A percentile compares a stretch with the other conserved stretches of the same genome.
Evolutionary conservation across 208 protist genomes (phyloP).

Genomic region (Leishmania tropica): DNA sequence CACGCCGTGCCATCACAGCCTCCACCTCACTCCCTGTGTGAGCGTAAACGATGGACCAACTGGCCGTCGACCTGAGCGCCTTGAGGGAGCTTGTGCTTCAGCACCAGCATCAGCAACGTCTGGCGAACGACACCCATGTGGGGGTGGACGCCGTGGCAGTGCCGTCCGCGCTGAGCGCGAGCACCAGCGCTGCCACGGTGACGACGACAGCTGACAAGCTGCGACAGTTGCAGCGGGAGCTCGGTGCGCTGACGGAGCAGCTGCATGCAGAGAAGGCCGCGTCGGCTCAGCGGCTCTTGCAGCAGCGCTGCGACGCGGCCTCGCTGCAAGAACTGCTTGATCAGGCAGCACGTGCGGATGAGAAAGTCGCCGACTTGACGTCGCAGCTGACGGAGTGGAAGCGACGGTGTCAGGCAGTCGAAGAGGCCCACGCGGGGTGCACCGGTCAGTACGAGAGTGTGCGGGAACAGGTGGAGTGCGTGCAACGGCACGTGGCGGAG

Average conservation of each 20-base stretch:
- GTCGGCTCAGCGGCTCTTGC: slow-evolving; percentile 32
- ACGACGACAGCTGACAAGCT: neutral
- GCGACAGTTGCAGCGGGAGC: slow-evolving; percentile 24
- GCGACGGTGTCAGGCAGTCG: slow-evolving; percentile 4
- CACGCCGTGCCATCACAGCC: neutral
- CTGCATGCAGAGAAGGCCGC: slow-evolving; percentile 24
- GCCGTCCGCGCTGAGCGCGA: neutral
- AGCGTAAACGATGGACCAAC: neutral
- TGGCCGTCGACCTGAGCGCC: slow-evolving; percentile 1
- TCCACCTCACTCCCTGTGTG: neutral
- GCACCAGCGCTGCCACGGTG: neutral
- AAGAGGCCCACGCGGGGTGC: slow-evolving; percentile 14
- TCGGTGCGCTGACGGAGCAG: slow-evolving; percentile 21
- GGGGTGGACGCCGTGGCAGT: neutral
- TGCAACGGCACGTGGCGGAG: slow-evolving; percentile 10
- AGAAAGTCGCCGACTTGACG: slow-evolving; percentile 18
- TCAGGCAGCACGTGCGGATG: slow-evolving; percentile 16
- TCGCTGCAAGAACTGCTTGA: slow-evolving; percentile 14
- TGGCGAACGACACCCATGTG: neutral
- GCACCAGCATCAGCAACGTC: slow-evolving; percentile 12
- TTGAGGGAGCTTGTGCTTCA: slow-evolving; percentile 8
- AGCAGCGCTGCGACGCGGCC: slow-evolving; percentile 26
- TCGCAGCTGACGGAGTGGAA: slow-evolving; percentile 29
- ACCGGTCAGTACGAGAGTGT: slow-evolving; percentile 3
- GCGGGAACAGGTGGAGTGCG: slow-evolving; percentile 12